phyloP scores from a whole-genome alignment of 2,329 filamentous ascomycete genomes.

The Ceratocystis colombiana region DNA sequence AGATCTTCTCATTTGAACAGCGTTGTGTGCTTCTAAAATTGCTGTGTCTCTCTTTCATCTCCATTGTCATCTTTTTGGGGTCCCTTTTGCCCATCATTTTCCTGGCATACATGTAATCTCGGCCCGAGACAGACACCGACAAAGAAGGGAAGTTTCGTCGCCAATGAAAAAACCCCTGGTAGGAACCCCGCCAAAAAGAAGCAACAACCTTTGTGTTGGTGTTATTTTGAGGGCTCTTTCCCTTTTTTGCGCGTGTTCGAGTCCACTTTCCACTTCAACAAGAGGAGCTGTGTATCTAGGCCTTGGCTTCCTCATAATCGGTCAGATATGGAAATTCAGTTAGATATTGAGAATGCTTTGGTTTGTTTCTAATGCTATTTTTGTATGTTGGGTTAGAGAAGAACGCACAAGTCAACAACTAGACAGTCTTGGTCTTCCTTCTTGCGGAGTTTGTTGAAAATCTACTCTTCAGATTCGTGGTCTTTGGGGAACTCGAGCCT shows the following conservation, averaged over 20 bases:
- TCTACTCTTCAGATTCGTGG: neutral
- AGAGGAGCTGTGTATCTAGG: neutral
- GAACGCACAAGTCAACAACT: neutral
- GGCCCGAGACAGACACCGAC: conserved; percentile 3
- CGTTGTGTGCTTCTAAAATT: neutral
- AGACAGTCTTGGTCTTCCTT: neutral
- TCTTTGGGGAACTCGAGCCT: neutral
- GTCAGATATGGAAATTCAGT: too few species aligned
- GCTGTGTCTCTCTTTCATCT: conserved; percentile 1
- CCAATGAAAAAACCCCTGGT: neutral
- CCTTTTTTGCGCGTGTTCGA: neutral
- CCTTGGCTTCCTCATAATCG: neutral
- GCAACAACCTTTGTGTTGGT: neutral
- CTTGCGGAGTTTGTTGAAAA: neutral
- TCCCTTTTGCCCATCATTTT: conserved; percentile 2
- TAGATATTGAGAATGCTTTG: too few species aligned
- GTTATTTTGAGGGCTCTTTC: neutral
- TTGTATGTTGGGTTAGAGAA: neutral
- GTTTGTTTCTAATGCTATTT: neutral
- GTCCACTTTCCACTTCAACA: neutral
- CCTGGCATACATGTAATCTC: neutral
- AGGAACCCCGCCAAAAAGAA: neutral
- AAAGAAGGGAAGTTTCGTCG: conserved; percentile 3
- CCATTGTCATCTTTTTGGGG: neutral
- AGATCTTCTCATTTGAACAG: neutral